A percentile compares a stretch with the other conserved stretches of the same genome.
Evolutionary conservation across 768 basidiomycete species (phyloP).

Genomic region (Hygrocybe coccinea): DNA sequence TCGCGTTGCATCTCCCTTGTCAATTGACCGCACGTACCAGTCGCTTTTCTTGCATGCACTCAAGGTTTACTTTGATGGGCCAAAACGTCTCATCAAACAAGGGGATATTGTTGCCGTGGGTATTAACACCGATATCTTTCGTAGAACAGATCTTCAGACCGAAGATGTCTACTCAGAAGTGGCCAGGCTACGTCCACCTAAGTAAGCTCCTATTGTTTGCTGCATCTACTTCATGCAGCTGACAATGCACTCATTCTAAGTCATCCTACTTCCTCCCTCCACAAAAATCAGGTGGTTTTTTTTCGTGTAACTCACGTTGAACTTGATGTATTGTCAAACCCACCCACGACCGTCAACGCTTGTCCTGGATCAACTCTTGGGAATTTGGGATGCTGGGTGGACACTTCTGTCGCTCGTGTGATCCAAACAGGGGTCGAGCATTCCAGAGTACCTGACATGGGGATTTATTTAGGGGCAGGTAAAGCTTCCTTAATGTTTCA

Average conservation of each 20-base stretch:
- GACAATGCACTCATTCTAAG: constrained; percentile 1
- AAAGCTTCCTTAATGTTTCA: constrained; percentile 14
- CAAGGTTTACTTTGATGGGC: constrained; percentile 54
- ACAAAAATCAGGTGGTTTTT: constrained; percentile 52
- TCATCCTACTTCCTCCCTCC: constrained; percentile 18
- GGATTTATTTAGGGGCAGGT: constrained; percentile 50
- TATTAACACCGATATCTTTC: constrained; percentile 49
- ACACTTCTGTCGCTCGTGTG: constrained; percentile 66
- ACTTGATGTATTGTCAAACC: constrained; percentile 46
- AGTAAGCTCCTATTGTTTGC: constrained; percentile 18
- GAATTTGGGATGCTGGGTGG: constrained; percentile 82
- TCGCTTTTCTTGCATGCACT: constrained; percentile 55
- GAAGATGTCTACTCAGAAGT: constrained; percentile 15
- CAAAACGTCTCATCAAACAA: constrained; percentile 56
- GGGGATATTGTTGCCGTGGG: constrained; percentile 69
- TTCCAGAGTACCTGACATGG: constrained; percentile 50
- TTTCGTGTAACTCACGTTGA: constrained; percentile 80
- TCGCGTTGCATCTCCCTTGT: constrained; percentile 71
- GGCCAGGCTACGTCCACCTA: not conserved
- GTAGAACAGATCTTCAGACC: constrained; percentile 23
- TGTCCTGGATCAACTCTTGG: constrained; percentile 54
- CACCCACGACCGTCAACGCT: constrained; percentile 31
- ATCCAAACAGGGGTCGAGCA: constrained; percentile 77
- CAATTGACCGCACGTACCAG: constrained; percentile 62
- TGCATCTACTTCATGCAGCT: not conserved